Evolutionary conservation across 2,329 filamentous ascomycete genomes (phyloP).

Genomic region (Colletotrichum sp.): DNA sequence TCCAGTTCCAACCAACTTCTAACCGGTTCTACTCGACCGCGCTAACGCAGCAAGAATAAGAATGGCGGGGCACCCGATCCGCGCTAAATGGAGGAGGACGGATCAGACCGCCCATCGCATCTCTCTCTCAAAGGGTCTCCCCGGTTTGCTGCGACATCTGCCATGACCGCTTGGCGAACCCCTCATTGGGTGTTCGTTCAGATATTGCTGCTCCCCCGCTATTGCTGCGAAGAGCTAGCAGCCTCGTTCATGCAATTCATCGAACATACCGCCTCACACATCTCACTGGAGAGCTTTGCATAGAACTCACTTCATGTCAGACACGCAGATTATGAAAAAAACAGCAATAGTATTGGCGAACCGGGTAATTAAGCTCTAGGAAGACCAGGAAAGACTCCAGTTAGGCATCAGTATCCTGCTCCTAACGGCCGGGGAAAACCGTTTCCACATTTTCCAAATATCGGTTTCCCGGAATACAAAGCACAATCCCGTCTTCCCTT

Average conservation of each 20-base stretch:
- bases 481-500: background rate
- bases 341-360: background rate
- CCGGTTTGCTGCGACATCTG: background rate
- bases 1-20: background rate
- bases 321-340: background rate
- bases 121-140: background rate
- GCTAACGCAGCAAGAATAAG: background rate
- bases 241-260: background rate
- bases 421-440: background rate
- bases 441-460: background rate
- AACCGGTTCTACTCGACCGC: background rate
- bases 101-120: slow-evolving; percentile 6
- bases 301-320: background rate
- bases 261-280: background rate
- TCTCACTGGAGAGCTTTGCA: background rate
- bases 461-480: background rate
- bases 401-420: background rate
- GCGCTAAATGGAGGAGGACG: background rate
- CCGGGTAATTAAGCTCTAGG: slow-evolving; percentile 10
- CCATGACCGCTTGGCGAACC: slow-evolving; percentile 1
- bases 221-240: background rate
- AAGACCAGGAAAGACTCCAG: slow-evolving; percentile 4
- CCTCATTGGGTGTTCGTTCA: background rate
- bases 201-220: background rate
- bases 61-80: background rate